Conservation (phyloP, 352 stramenopile species). For the Globisporangium canariense region DNA sequence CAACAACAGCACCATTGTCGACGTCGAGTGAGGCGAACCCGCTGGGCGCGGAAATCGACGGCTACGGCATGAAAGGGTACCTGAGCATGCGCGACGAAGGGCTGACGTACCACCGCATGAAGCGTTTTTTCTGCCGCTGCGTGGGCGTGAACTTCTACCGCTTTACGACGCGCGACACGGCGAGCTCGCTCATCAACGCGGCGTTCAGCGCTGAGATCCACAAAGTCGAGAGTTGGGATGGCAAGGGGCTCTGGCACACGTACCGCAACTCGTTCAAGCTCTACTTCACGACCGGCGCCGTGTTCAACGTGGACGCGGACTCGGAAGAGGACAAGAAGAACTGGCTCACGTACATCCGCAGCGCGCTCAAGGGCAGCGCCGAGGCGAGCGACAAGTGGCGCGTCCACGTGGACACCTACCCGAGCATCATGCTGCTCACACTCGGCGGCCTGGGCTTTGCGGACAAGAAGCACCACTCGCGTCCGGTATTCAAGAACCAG, state of each 20-base stretch:
- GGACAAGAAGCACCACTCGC: conserved; percentile 44
- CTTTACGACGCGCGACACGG: conserved; percentile 65
- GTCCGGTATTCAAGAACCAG: conserved; percentile 74
- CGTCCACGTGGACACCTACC: conserved; percentile 25
- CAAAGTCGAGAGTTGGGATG: conserved; percentile 83
- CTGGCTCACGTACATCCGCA: conserved; percentile 80
- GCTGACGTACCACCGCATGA: conserved; percentile 85
- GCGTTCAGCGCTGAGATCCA: conserved; percentile 66
- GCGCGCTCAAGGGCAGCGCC: conserved; percentile 40
- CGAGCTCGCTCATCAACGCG: conserved; percentile 54
- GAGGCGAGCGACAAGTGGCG: conserved; percentile 39
- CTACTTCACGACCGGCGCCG: conserved; percentile 62
- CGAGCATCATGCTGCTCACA: conserved; percentile 45
- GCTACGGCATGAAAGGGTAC: conserved; percentile 70
- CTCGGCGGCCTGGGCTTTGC: conserved; percentile 56
- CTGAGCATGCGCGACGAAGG: conserved; percentile 81
- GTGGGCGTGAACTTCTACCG: conserved; percentile 79
- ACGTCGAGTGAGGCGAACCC: conserved; percentile 7
- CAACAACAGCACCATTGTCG: neutral
- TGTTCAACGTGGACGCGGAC: conserved; percentile 80
- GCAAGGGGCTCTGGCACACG: conserved; percentile 73
- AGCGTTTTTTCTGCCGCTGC: conserved; percentile 77
- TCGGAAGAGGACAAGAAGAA: conserved; percentile 74
- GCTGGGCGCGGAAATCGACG: conserved; percentile 51
- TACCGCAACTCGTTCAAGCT: conserved; percentile 87